A percentile compares a stretch with the other conserved stretches of the same genome.
phyloP scores from a whole-genome alignment of 1,284 basidiomycete species.

The Vanrija sp. region DNA sequence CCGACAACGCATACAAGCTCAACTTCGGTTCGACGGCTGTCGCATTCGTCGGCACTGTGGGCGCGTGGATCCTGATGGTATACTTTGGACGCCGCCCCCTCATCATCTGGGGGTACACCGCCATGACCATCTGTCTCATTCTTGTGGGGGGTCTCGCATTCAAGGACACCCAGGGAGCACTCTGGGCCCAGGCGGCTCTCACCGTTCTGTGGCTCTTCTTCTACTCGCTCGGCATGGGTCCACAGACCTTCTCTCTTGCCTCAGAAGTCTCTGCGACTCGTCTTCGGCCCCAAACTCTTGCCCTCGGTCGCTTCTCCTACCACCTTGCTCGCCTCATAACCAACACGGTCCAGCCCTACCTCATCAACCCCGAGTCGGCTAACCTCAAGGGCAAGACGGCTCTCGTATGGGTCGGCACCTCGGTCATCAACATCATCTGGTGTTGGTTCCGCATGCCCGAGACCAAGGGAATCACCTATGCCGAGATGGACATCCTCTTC shows the following conservation, averaged over 20 bases:
- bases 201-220: not conserved
- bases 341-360: not conserved
- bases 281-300: slow-evolving; percentile 53
- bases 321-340: slow-evolving; percentile 28
- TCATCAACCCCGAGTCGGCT: not conserved
- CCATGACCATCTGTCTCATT: slow-evolving; percentile 13
- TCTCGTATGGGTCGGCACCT: slow-evolving; percentile 40
- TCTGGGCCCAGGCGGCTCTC: not conserved
- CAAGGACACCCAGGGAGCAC: not conserved
- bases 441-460: slow-evolving; percentile 38
- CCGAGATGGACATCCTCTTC: slow-evolving; percentile 43
- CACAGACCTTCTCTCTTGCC: slow-evolving; percentile 38
- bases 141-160: slow-evolving; percentile 31
- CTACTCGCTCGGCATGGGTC: not conserved
- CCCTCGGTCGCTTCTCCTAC: slow-evolving; percentile 49
- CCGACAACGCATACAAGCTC: not conserved
- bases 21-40: not conserved
- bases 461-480: slow-evolving; percentile 41
- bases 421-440: not conserved
- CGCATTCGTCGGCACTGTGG: not conserved
- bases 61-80: not conserved
- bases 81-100: slow-evolving; percentile 26
- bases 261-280: slow-evolving; percentile 51
- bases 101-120: slow-evolving; percentile 18
- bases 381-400: slow-evolving; percentile 4